Conservation (phyloP, 345 rosid genomes). For the Brassica incana region DNA sequence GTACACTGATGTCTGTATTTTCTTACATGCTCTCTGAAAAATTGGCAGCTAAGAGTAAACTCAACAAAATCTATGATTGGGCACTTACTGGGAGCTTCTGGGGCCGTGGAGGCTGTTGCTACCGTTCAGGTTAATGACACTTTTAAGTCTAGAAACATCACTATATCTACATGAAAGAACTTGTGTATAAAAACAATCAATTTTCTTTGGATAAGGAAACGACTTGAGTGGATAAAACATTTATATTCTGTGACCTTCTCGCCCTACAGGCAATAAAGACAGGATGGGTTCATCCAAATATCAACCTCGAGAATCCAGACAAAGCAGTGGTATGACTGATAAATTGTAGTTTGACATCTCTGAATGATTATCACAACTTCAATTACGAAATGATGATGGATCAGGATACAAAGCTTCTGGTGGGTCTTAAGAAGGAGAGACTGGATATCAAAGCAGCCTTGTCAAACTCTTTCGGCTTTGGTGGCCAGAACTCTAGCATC, state of each 20-base stretch:
- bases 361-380: not conserved
- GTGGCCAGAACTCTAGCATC: slow-evolving; percentile 97
- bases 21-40: slow-evolving; percentile 22
- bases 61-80: slow-evolving; percentile 97
- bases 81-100: slow-evolving; percentile 91
- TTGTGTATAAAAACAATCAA: not conserved
- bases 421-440: slow-evolving; percentile 85
- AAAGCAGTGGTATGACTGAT: slow-evolving; percentile 59
- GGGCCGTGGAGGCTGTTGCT: slow-evolving; percentile 92
- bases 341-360: not conserved
- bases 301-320: slow-evolving; percentile 88
- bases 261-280: slow-evolving; percentile 72
- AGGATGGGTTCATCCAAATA: slow-evolving; percentile 94
- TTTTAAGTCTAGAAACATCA: not conserved
- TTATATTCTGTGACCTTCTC: not conserved
- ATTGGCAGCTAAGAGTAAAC: slow-evolving; percentile 67
- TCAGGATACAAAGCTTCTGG: slow-evolving; percentile 70
- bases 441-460: slow-evolving; percentile 77
- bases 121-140: slow-evolving; percentile 63
- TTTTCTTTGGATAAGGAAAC: not conserved
- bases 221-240: not conserved
- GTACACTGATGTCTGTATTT: not conserved
- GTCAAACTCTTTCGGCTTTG: slow-evolving; percentile 90
- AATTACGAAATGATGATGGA: slow-evolving; percentile 17
- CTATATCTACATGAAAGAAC: slow-evolving; percentile 1